phyloP scores from a whole-genome alignment of 1,284 basidiomycete species.

The Malassezia brasiliensis region DNA sequence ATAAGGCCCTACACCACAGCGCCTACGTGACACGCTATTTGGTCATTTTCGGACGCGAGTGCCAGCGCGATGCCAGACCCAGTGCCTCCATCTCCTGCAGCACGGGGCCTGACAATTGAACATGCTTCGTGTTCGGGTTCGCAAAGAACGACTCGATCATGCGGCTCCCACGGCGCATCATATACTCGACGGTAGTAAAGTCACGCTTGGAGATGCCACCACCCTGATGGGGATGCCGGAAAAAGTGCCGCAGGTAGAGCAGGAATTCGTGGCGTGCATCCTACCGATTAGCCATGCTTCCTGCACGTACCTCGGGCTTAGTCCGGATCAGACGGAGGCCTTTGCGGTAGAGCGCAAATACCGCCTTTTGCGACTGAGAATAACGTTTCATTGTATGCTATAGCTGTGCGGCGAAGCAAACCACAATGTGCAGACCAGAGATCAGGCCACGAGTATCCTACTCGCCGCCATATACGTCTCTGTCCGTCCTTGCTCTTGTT shows the following conservation, averaged over 20 bases:
- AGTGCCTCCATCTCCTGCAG: constrained; percentile 12
- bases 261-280: constrained; percentile 33
- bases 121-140: constrained; percentile 31
- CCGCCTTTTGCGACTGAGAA: constrained; percentile 13
- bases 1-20: no score
- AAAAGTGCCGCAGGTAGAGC: constrained; percentile 45
- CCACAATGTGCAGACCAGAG: constrained; percentile 1
- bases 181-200: constrained; percentile 44
- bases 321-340: constrained; percentile 15
- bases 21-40: neutral
- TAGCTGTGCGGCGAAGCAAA: neutral
- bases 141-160: constrained; percentile 37
- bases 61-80: constrained; percentile 4
- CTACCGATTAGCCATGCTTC: constrained; percentile 18
- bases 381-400: constrained; percentile 10
- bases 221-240: constrained; percentile 39
- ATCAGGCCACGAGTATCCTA: neutral
- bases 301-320: constrained; percentile 17
- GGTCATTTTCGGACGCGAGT: neutral
- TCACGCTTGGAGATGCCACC: constrained; percentile 35
- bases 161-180: constrained; percentile 33
- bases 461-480: neutral
- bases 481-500: constrained; percentile 12
- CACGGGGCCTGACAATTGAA: constrained; percentile 23
- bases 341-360: constrained; percentile 14